Evolutionary conservation across 352 stramenopile genomes (phyloP).

Genomic region (Bremia lactucae): DNA sequence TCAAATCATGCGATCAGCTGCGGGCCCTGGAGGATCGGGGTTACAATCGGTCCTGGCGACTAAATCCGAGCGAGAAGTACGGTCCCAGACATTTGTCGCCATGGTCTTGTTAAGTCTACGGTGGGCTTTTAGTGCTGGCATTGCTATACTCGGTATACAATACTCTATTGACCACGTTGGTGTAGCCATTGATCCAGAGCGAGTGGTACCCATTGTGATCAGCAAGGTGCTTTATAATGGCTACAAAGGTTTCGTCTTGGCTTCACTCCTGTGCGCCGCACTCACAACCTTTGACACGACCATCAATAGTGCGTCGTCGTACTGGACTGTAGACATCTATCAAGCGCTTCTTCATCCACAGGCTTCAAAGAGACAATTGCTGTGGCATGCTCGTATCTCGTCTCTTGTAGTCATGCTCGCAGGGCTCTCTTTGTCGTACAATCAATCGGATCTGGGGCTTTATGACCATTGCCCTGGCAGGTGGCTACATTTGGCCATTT

Average conservation of each 20-base stretch:
- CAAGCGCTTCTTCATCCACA: too few species aligned
- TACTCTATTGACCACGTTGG: slow-evolving; percentile 37
- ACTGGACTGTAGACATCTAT: slow-evolving; percentile 80
- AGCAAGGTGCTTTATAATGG: slow-evolving; percentile 57
- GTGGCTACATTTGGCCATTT: too few species aligned
- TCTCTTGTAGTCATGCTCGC: too few species aligned
- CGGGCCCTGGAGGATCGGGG: slow-evolving; percentile 51
- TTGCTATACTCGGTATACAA: slow-evolving; percentile 60
- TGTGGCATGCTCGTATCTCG: too few species aligned
- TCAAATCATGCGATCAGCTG: slow-evolving; percentile 59
- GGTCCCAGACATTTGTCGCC: slow-evolving; percentile 63
- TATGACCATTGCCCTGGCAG: too few species aligned
- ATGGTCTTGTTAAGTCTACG: slow-evolving; percentile 63
- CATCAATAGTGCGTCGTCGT: slow-evolving; percentile 68
- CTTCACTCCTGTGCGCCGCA: slow-evolving; percentile 53
- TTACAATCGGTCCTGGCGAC: slow-evolving; percentile 64
- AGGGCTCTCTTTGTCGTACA: too few species aligned
- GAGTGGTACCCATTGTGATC: slow-evolving; percentile 65
- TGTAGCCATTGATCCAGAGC: slow-evolving; percentile 55
- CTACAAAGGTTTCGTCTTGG: slow-evolving; percentile 55
- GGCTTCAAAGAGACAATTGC: too few species aligned
- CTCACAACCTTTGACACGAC: slow-evolving; percentile 75
- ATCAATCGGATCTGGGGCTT: too few species aligned
- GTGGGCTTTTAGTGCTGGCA: slow-evolving; percentile 66
- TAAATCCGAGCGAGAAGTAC: slow-evolving; percentile 72